Evolutionary conservation across 345 rosid species (phyloP).

Genomic region (Noccaea bulbosa): DNA sequence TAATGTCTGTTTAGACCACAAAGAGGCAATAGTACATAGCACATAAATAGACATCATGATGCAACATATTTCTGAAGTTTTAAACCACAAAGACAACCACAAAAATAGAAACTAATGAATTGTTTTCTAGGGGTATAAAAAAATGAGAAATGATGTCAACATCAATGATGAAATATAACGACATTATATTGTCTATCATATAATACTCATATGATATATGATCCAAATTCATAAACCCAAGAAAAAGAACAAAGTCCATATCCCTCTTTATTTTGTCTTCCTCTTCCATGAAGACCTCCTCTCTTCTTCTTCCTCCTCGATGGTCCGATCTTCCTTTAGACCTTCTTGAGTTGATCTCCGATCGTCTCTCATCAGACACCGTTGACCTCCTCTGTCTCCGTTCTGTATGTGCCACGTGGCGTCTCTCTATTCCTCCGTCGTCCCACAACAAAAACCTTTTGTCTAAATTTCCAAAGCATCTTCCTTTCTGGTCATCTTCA

Average conservation of each 20-base stretch:
- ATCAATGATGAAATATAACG: slow-evolving; percentile 20
- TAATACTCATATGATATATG: background rate
- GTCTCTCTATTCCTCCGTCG: slow-evolving; percentile 27
- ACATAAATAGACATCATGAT: slow-evolving; percentile 24
- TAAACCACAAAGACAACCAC: background rate
- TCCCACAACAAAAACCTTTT: background rate
- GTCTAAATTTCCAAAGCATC: slow-evolving; percentile 11
- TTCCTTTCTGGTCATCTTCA: slow-evolving; percentile 43
- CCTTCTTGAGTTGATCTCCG: slow-evolving; percentile 33
- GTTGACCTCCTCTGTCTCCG: slow-evolving; percentile 34
- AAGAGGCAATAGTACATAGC: slow-evolving; percentile 1
- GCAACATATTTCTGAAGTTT: background rate
- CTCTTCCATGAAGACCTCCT: slow-evolving; percentile 27
- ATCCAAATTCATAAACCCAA: slow-evolving; percentile 25
- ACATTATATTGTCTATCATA: slow-evolving; percentile 33
- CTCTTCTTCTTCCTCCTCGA: slow-evolving; percentile 20
- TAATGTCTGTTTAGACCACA: background rate
- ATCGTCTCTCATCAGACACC: slow-evolving; percentile 28
- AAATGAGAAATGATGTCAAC: slow-evolving; percentile 37
- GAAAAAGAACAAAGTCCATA: slow-evolving; percentile 17
- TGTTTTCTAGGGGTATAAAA: background rate
- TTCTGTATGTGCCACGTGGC: slow-evolving; percentile 43
- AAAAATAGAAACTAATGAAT: slow-evolving; percentile 22
- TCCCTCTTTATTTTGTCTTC: background rate
- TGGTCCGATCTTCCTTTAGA: slow-evolving; percentile 42